A percentile compares a stretch with the other conserved stretches of the same genome.
Conservation (phyloP, 225 moss, liverwort and hornwort genomes). For the Climacium dendroides region DNA sequence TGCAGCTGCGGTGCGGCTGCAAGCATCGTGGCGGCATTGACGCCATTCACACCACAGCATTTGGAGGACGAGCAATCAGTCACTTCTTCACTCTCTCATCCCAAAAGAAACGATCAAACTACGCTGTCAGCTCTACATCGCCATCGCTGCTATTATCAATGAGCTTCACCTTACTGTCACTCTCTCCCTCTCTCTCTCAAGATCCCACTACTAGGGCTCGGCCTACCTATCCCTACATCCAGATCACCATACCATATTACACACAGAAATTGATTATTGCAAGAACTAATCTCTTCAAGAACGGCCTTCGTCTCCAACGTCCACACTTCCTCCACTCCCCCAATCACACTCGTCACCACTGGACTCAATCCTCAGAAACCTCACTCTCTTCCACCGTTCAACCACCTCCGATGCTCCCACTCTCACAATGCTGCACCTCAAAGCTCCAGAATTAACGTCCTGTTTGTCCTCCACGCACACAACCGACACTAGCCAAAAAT, state of each 20-base stretch:
- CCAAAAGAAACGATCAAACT: not conserved
- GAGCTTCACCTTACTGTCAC: not conserved
- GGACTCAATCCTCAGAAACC: not conserved
- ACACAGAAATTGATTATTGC: not conserved
- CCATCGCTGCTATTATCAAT: not conserved
- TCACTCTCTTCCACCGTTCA: not conserved
- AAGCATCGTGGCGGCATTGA: not conserved
- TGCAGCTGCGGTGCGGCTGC: not conserved
- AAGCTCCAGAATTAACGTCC: not conserved
- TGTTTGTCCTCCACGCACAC: not conserved
- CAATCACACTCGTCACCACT: not conserved
- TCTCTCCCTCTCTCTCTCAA: not conserved
- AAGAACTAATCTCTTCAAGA: not conserved
- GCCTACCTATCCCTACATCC: not conserved
- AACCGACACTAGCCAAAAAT: constrained; percentile 22
- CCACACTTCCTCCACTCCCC: not conserved
- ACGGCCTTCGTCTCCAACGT: not conserved
- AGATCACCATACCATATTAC: constrained; percentile 2
- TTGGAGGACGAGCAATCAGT: not conserved
- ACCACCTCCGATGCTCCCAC: not conserved
- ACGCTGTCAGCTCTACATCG: not conserved
- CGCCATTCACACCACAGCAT: not conserved
- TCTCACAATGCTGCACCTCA: not conserved
- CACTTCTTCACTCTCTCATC: not conserved
- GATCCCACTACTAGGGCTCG: not conserved